Percentiles rank a stretch among this genome's conserved stretches.
These are phyloP conservation scores for Lathyrus tuberosus DNA, from an alignment of 306 rosid species.

Conservation along the genomic window DNA sequence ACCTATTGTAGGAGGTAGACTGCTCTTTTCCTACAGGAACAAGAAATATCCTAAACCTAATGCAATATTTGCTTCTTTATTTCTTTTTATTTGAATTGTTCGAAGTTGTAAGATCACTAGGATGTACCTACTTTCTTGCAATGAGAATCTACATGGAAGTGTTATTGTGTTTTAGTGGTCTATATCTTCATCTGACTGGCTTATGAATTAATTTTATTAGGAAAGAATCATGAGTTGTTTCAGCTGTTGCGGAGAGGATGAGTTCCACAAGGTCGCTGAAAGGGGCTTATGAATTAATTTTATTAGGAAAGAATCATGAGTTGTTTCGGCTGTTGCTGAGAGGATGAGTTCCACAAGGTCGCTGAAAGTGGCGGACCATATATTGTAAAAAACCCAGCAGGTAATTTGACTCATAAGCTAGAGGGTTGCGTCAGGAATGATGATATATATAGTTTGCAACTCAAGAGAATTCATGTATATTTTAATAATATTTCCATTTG, in stretches of 20 bases:
- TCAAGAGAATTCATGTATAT: no score
- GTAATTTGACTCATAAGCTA: slow-evolving; percentile 47
- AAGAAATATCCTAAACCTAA: no score
- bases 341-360: no score
- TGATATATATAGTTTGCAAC: no score
- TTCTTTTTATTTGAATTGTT: no score
- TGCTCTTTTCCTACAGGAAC: no score
- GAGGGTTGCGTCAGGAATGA: slow-evolving; percentile 20
- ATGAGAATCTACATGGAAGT: slow-evolving; percentile 8
- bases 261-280: slow-evolving; percentile 58
- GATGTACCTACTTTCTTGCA: slow-evolving; percentile 13
- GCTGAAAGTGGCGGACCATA: slow-evolving; percentile 74
- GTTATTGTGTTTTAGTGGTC: not conserved
- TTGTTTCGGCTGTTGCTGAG: no score
- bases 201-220: slow-evolving; percentile 26
- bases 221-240: slow-evolving; percentile 78
- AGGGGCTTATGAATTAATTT: no score
- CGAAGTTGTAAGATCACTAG: slow-evolving; percentile 8
- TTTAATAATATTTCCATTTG: no score
- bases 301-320: no score
- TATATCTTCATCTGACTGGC: slow-evolving; percentile 26
- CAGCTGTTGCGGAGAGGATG: slow-evolving; percentile 75
- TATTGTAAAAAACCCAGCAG: slow-evolving; percentile 60
- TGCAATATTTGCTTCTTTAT: slow-evolving; percentile 13
- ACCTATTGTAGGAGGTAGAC: no score